Evolutionary conservation across 495 filamentous ascomycete genomes (phyloP).

Genomic region (Pyronema omphalodes): DNA sequence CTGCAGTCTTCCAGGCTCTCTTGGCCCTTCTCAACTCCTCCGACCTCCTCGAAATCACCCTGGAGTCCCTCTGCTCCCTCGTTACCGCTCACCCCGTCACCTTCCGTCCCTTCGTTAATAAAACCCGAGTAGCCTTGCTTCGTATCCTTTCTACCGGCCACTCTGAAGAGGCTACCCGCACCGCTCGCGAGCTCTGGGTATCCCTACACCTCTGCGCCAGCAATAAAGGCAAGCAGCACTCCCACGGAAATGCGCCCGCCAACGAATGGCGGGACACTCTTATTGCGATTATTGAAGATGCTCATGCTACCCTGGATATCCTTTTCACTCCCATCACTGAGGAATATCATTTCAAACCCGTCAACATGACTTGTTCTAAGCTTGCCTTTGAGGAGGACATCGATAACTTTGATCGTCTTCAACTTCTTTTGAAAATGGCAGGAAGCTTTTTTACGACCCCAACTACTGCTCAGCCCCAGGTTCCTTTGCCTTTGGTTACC

Average conservation of each 20-base stretch:
- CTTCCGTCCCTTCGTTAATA: conserved; percentile 17
- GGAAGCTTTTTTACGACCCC: conserved; percentile 17
- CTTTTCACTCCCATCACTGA: conserved; percentile 12
- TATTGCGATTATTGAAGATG: conserved; percentile 6
- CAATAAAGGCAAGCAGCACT: conserved; percentile 5
- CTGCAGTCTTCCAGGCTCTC: conserved; percentile 11
- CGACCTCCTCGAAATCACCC: conserved; percentile 3
- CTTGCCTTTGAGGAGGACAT: conserved; percentile 4
- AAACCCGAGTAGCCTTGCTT: conserved; percentile 7
- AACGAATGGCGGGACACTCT: conserved; percentile 15
- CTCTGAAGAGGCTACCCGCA: conserved; percentile 3
- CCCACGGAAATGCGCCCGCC: conserved; percentile 15
- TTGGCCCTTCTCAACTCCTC: neutral
- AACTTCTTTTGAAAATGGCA: conserved; percentile 9
- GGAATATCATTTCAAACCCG: conserved; percentile 8
- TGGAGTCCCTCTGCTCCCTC: conserved; percentile 18
- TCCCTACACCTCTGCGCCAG: conserved; percentile 14
- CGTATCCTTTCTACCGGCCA: conserved; percentile 3
- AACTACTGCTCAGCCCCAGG: conserved; percentile 11
- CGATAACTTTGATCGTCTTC: neutral
- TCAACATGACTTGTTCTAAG: neutral
- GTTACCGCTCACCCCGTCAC: conserved; percentile 17
- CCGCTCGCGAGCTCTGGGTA: conserved; percentile 13
- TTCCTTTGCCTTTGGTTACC: conserved; percentile 16
- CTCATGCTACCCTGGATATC: conserved; percentile 10